Evolutionary conservation across 805 yeast species (phyloP).

Genomic region (Schizosaccharomyces pombe): ASM294v3 CU329670.1:3083001-3083500

Average conservation of each 20-base stretch:
- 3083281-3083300: too few species aligned
- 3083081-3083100: background rate
- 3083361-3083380: background rate
- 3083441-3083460: background rate
- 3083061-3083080: background rate
- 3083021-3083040: background rate
- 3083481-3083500: background rate
- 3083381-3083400: background rate
- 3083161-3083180: background rate
- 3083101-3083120: background rate
- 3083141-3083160: background rate
- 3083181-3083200: background rate
- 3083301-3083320: too few species aligned
- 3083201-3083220: background rate
- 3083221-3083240: background rate
- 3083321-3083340: background rate
- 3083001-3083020: background rate
- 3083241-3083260: too few species aligned
- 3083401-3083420: background rate
- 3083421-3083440: background rate
- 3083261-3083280: too few species aligned
- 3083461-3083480: background rate
- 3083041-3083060: background rate
- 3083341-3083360: background rate
- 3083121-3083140: background rate